Evolutionary conservation across 2,329 filamentous ascomycete genomes (phyloP), one percentile per base, ranked within the genome.

Genomic region (Scolecobasidium constrictum): DNA sequence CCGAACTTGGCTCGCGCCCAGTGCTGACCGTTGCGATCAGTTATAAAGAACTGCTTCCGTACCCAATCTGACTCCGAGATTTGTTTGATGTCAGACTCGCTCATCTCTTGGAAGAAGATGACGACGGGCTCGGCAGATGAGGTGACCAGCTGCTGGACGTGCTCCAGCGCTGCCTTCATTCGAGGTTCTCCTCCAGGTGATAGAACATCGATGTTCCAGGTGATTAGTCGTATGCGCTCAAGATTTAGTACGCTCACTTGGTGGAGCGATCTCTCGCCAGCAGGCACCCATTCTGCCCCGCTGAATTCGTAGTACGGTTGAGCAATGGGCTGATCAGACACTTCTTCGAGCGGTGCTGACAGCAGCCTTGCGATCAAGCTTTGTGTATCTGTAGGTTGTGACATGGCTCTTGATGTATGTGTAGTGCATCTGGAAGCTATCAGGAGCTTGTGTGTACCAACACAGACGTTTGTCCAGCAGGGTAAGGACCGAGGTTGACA

Each of bases 41-140:
- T 31, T 7, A 31, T 31, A n/a, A 9, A 31, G 26, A 31, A 31
- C n/a, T 49, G 51, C 5, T 63, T 49, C 18, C 59, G 64, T 12
- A 77, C 52, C 72, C 73, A 77, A 3, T 56, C 48, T 13, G 64
- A 58, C 3, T 56, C 44, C 18, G 60, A 54, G 38, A 77, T 69
- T 0, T 65, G 56, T 4, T 47, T 17, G 5, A 77, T 54, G 45
- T 76, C 71, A 0, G 60, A 57, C 0, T 52, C 47, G 5, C 61
- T 56, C 61, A 73, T 75, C 52, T 77, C 73, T 48, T 75, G 71
- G 2, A 77, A 54, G 52, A 69, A 68, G 45, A 76, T 62, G 4
- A 74, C 53, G 2, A 55, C 46, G 0, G 67, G 56, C 4, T 46
- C 48, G 9, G 46, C 35, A 12, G 48, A 47, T 5, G 50, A 51